Conservation (phyloP, 2,329 filamentous ascomycete genomes). For the Monilinia aucupariae region DNA sequence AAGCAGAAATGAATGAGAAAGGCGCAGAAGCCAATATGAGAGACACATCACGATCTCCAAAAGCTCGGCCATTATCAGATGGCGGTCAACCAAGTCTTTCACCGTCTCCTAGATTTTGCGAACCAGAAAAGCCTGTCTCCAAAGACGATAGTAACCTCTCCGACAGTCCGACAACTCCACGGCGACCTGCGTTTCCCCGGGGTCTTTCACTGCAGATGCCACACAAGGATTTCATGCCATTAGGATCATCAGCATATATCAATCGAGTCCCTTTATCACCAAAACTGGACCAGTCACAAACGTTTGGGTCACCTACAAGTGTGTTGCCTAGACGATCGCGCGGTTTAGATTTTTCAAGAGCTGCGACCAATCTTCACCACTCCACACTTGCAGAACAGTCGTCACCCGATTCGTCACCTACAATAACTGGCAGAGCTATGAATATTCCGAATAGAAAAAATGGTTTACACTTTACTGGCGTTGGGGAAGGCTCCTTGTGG, state of each 20-base stretch:
- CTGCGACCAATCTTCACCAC: slow-evolving; percentile 90
- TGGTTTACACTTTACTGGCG: slow-evolving; percentile 42
- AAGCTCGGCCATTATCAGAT: slow-evolving; percentile 33
- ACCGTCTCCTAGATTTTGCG: slow-evolving; percentile 35
- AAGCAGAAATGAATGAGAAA: slow-evolving; percentile 5
- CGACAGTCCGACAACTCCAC: slow-evolving; percentile 62
- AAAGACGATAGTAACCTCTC: slow-evolving; percentile 36
- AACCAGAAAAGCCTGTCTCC: slow-evolving; percentile 31
- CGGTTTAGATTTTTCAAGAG: slow-evolving; percentile 87
- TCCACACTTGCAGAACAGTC: slow-evolving; percentile 85
- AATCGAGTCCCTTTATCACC: slow-evolving; percentile 71
- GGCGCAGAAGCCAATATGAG: slow-evolving; percentile 7
- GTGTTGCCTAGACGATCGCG: slow-evolving; percentile 84
- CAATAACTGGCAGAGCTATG: slow-evolving; percentile 65
- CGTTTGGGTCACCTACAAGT: slow-evolving; percentile 81
- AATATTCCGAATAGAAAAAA: slow-evolving; percentile 52
- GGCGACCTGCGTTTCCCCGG: slow-evolving; percentile 58
- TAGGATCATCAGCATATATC: slow-evolving; percentile 42
- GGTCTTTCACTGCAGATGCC: slow-evolving; percentile 69
- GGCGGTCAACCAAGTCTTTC: slow-evolving; percentile 29
- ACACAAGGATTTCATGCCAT: slow-evolving; percentile 42
- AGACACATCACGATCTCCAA: slow-evolving; percentile 28
- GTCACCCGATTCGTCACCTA: slow-evolving; percentile 86
- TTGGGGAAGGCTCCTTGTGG: slow-evolving; percentile 66
- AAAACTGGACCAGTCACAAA: slow-evolving; percentile 77